Conservation (phyloP, 306 rosid genomes). For the Macrotyloma uniflorum region DNA sequence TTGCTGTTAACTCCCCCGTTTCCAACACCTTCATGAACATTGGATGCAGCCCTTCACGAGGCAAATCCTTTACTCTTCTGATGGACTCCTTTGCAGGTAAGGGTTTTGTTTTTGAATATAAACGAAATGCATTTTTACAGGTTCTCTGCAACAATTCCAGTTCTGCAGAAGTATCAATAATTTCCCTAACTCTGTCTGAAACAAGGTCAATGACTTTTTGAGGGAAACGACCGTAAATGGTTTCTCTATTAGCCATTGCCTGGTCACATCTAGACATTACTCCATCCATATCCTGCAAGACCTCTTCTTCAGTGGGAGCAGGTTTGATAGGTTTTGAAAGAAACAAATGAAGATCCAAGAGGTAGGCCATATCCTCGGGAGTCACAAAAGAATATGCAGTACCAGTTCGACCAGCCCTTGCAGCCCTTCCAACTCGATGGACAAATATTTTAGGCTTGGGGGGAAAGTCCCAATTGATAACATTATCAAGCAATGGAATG, state of each 20-base stretch:
- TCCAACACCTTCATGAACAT: constrained; percentile 71
- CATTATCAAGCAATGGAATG: constrained; percentile 95
- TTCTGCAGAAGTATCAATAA: constrained; percentile 78
- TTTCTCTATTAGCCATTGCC: constrained; percentile 75
- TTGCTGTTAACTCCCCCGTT: constrained; percentile 86
- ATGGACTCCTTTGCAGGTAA: constrained; percentile 87
- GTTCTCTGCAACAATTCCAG: constrained; percentile 59
- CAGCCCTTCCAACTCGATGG: constrained; percentile 96
- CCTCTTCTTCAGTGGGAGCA: constrained; percentile 91
- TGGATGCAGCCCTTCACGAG: constrained; percentile 87
- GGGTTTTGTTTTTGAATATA: constrained; percentile 87
- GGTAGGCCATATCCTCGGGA: constrained; percentile 80
- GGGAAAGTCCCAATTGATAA: constrained; percentile 96
- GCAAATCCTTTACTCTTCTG: constrained; percentile 78
- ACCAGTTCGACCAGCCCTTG: constrained; percentile 95
- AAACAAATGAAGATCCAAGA: constrained; percentile 93
- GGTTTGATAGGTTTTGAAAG: constrained; percentile 81
- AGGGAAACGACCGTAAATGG: constrained; percentile 91
- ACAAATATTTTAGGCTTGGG: constrained; percentile 89
- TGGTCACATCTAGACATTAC: constrained; percentile 71
- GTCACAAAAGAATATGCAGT: constrained; percentile 89
- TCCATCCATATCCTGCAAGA: constrained; percentile 72
- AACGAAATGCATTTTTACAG: constrained; percentile 77
- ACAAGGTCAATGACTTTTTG: constrained; percentile 84
- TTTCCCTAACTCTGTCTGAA: constrained; percentile 84